These are phyloP conservation scores for Parietichytrium sp. DNA, from an alignment of 108 stramenopile genomes.

Conservation along the genomic window DNA sequence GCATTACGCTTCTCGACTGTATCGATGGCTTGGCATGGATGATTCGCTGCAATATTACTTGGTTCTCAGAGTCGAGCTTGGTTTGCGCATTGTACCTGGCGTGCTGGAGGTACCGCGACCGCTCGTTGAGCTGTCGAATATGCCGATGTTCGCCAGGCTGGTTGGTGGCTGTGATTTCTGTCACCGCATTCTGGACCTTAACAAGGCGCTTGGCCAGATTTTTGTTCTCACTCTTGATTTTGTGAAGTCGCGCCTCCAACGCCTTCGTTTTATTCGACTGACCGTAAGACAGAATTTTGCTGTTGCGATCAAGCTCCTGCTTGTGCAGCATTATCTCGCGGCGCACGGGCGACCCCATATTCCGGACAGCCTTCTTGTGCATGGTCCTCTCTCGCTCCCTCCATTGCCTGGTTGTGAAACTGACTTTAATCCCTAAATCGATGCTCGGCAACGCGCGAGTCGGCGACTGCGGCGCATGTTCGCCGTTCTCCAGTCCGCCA, in stretches of 20 bases:
- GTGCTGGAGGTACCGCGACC: background rate
- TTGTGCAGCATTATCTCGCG: background rate
- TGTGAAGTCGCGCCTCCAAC: background rate
- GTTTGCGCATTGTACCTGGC: background rate
- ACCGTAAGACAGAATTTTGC: background rate
- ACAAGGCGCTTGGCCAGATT: background rate
- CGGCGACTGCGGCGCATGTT: too few species aligned
- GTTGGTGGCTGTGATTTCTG: slow-evolving; percentile 14
- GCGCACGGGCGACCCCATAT: background rate
- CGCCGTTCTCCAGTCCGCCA: too few species aligned
- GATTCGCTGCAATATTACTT: background rate
- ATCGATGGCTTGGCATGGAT: background rate
- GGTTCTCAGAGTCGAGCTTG: slow-evolving; percentile 10
- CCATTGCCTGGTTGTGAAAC: slow-evolving; percentile 34
- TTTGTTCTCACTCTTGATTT: background rate
- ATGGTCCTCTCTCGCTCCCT: background rate
- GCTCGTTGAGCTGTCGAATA: background rate
- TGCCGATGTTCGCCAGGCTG: background rate
- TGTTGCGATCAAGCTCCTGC: background rate
- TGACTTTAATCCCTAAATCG: background rate
- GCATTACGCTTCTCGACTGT: background rate
- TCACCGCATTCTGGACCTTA: slow-evolving; percentile 14
- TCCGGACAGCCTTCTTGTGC: background rate
- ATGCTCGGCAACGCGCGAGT: slow-evolving; percentile 5
- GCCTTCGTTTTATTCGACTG: background rate